Evolutionary conservation across 2,329 filamentous ascomycete genomes (phyloP), one percentile per base, ranked within the genome.

Genomic region (Cladorrhinum sp.): DNA sequence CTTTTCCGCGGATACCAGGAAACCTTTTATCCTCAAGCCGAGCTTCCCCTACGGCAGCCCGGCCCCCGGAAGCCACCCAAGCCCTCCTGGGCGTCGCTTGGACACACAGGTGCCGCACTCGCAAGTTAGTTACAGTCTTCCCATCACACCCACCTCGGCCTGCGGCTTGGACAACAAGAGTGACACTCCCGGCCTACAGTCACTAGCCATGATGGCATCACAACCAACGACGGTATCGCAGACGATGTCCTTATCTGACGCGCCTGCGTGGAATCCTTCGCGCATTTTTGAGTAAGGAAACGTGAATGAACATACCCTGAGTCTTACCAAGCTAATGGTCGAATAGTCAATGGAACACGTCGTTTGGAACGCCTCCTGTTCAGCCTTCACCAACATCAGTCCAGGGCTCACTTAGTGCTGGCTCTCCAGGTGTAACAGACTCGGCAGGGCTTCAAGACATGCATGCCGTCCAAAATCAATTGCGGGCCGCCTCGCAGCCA

Each of bases 41-140:
- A 90, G 85, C 55, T 96, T 97, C 71, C 92, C 92, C 0, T 92
- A 93, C 69, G 89, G 91, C 60, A 95, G 91, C 73, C 91, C 93
- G 21, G 85, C 82, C 68, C 83, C 78, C 65, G 86, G 84, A 65
- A 80, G 77, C 68, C 82, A 84, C 65, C 81, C 88, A 39, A 91
- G 85, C 70, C 87, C 88, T 6, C 79, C 86, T 46, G 80, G 81
- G 42, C 79, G 81, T 64, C 81, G 78, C 68, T 73, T 87, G 73
- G 82, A 82, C 69, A 76, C 78, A 63, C 81, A 80, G 67, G 73
- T 76, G 71, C 74, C 78, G 70, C 79, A 79, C 69, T 73, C 76
- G 70, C 82, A 86, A 81, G 84, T 88, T 81, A 87, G 84, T 85
- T 89, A 87, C 73, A 81, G 77, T 70, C 88, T 91, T 74, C 88